Base-by-base conservation (phyloP, 805 yeast genomes). In the Candida montana region DNA sequence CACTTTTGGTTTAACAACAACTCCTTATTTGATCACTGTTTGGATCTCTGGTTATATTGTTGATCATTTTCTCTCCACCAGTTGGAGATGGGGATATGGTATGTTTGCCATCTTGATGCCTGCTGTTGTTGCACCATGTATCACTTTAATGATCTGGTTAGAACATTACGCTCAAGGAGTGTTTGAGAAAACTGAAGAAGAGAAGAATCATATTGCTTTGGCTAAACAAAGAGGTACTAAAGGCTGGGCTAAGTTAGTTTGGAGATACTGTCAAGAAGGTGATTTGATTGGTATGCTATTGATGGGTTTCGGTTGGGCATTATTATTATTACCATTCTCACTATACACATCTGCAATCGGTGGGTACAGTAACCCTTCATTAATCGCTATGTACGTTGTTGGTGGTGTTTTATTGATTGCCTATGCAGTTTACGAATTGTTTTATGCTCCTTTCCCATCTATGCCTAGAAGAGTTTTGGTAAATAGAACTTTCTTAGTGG, bases 71-170 rank as follows among this genome's bases (percentile, higher is more conserved):
- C 9, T 28, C 10, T 46, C 46, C n/a, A 40, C 45, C 20, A 61
- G 63, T 17, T 74, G 79, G 79, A 62, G 75, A 52, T 67, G 73
- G 71, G 78, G 75, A 26, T 70, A 65, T 49, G 75, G 73, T 35
- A 61, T 69, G 53, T 72, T 72, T 58, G 65, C 71, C 15, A 62
- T 72, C 19, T 61, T 72, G 15, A 57, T 63, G 44, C 75, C 75
- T 3, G 59, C 59, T 29, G 64, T 63, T 10, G 35, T 58, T 21
- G 20, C 51, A n/a, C 69, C 69, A 29, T 61, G 61, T 15, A 53
- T 63, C 23, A 36, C 36, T 8, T 41, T 62, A 19, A 54, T 66
- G 53, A 42, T 49, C 20, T 57, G 49, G 39, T 48, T 57, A 44
- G 67, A 63, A 28, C 48, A 46, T 21, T 48, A 51, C n/a, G 65